Percentiles rank a stretch among this genome's conserved stretches.
Evolutionary conservation across 2,329 filamentous ascomycete genomes (phyloP).

Genomic region (Ceratocystiopsis sp.): DNA sequence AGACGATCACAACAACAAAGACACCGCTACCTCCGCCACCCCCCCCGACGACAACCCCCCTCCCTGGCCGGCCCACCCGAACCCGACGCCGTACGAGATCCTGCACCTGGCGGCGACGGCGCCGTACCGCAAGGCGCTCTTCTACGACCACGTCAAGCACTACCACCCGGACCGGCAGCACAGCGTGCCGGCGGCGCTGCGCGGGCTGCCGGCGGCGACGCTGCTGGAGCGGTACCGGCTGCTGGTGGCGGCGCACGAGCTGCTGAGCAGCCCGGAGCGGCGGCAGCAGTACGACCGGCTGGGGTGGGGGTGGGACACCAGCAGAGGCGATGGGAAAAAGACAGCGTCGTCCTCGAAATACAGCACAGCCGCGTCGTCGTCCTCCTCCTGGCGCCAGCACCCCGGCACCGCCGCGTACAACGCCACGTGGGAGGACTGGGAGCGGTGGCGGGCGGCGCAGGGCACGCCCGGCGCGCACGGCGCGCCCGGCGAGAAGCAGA

Average conservation of each 20-base stretch:
- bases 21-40: too few species aligned
- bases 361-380: too few species aligned
- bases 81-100: slow-evolving; percentile 82
- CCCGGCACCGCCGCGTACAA: slow-evolving; percentile 42
- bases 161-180: slow-evolving; percentile 72
- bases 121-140: slow-evolving; percentile 66
- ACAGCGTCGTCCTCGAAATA: too few species aligned
- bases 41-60: background rate
- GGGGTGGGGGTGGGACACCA: slow-evolving; percentile 60
- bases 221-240: slow-evolving; percentile 83
- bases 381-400: slow-evolving; percentile 30
- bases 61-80: slow-evolving; percentile 28
- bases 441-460: slow-evolving; percentile 51
- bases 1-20: too few species aligned
- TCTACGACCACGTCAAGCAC: slow-evolving; percentile 83
- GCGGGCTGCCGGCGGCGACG: slow-evolving; percentile 36
- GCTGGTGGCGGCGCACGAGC: slow-evolving; percentile 70
- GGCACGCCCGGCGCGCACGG: slow-evolving; percentile 20
- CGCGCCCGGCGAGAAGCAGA: slow-evolving; percentile 21
- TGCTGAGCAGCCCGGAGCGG: slow-evolving; percentile 67
- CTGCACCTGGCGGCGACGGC: slow-evolving; percentile 40
- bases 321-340: too few species aligned
- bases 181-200: slow-evolving; percentile 16
- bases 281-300: slow-evolving; percentile 67
- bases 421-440: slow-evolving; percentile 98